Evolutionary conservation across 2,329 filamentous ascomycete species (phyloP).

Genomic region (Epichloe hybrida): DNA sequence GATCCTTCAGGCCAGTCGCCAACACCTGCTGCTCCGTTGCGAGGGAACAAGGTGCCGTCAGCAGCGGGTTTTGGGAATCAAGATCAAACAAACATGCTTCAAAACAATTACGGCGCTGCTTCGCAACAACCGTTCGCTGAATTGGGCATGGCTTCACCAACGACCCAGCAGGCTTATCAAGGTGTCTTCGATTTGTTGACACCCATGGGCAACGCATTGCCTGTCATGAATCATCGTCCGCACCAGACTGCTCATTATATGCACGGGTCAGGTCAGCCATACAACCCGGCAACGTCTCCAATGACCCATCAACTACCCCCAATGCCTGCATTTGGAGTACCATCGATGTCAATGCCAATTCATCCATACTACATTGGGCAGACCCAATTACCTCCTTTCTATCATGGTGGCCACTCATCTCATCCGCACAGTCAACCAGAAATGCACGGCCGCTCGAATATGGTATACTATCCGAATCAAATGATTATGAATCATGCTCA

Average conservation of each 20-base stretch:
- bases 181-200: slow-evolving; percentile 38
- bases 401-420: slow-evolving; percentile 25
- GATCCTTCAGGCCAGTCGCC: not conserved
- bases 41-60: not conserved
- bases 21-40: not conserved
- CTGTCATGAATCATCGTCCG: slow-evolving; percentile 25
- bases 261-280: slow-evolving; percentile 19
- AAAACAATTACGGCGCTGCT: not conserved
- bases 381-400: slow-evolving; percentile 32
- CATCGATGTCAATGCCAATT: slow-evolving; percentile 23
- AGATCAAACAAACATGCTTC: not conserved
- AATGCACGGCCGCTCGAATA: slow-evolving; percentile 23
- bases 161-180: slow-evolving; percentile 10
- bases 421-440: slow-evolving; percentile 22
- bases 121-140: slow-evolving; percentile 14
- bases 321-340: slow-evolving; percentile 27
- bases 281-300: slow-evolving; percentile 20
- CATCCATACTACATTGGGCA: slow-evolving; percentile 36
- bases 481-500: slow-evolving; percentile 29
- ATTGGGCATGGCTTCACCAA: slow-evolving; percentile 26
- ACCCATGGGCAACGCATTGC: slow-evolving; percentile 30
- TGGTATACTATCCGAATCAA: slow-evolving; percentile 31
- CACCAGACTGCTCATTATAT: slow-evolving; percentile 18
- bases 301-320: slow-evolving; percentile 25
- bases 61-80: not conserved